Base-by-base conservation (phyloP, 164 flowering plant genomes). In the Pachysandra terminalis region DNA sequence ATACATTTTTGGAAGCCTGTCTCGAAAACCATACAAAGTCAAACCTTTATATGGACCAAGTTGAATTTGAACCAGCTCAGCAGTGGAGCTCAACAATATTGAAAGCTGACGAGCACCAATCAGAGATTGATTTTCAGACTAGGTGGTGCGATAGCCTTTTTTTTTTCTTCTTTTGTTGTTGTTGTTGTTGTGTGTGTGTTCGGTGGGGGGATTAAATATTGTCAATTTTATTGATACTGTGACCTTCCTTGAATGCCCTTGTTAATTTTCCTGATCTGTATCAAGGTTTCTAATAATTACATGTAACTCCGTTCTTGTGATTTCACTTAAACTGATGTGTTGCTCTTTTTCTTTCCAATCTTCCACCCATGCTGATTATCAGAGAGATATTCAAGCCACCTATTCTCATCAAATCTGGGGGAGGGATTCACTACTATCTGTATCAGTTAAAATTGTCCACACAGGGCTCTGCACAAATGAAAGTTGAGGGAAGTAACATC, bases 11-110 rank as follows among this genome's bases (percentile, higher is more conserved):
- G 75, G 99, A 95, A 80, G 97, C 97, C 55, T 92, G 99, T 81
- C 80, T 95, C 64, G 99, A 95, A 76, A 95, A 92, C 69, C 96
- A 95, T 80, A 95, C 99, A 37, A 95, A 95, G 75, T 71, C 96
- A 74, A 86, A 81, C 78, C 96, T 95, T 70, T 95, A 74, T 65
- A 92, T 95, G 99, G 97, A 92, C 72, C 99, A 92, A 88, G 98
- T 95, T 69, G 99, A 95, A 62, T 95, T 95, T 82, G 98, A 92
- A 75, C 97, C 98, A 17, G 68, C 97, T 69, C 88, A 71, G 67
- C 69, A 87, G 62, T 92, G 97, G 98, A 85, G 67, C 71, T 86
- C 87, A 35, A 78, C 78, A 35, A 57, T 84, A 61, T 76, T 92
- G 57, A 86, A 82, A 73, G 87, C 90, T 60, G 93, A 87, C 77